Evolutionary conservation across 2,329 filamentous ascomycete species (phyloP), one percentile per base, ranked within the genome.

Genomic region (Coleophoma eucalyptorum): DNA sequence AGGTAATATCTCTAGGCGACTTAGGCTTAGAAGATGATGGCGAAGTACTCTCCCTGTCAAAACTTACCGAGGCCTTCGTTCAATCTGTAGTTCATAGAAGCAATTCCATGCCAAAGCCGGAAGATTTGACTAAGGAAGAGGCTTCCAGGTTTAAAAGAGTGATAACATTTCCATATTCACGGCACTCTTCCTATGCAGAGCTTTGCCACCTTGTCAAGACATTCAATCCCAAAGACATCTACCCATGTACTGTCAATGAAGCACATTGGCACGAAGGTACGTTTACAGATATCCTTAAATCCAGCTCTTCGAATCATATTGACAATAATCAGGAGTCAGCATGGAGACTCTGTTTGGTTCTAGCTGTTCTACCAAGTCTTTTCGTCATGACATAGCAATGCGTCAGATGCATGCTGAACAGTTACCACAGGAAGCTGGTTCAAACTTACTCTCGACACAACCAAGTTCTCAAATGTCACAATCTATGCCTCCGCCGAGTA

Each of bases 141-240:
- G 16, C 11, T 13, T n/a, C 12, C 15, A 33, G n/a, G n/a, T 52
- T 65, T 13, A 56, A 60, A 1, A 61, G 51, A 44, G 33, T 54
- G 11, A 80, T 85, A 3, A 70, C 65, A 0, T 97, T 96, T 58
- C 89, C 92, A 0, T 97, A 92, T 63, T 93, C 93, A 0, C 81
- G 93, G 1, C 93, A 97, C 67, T 95, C 93, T 0, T 96, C 90
- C 0, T 93, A 94, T 53, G 72, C 75, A 0, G 93, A 97, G 65
- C 77, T 96, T 3, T 87, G 89, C 55, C 70, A 83, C 48, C 71
- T 97, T 1, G 75, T 96, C 1, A 65, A 73, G 3, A 73, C 76
- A 0, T 88, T 97, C 59, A 79, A 72, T 26, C 91, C 91, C 0
- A 81, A 71, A 43, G 90, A 97, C 59, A 74, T 97, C 2, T 88